phyloP scores from a whole-genome alignment of 192 early-diverging fungal species.

The Rhizophagus prolifer region DNA sequence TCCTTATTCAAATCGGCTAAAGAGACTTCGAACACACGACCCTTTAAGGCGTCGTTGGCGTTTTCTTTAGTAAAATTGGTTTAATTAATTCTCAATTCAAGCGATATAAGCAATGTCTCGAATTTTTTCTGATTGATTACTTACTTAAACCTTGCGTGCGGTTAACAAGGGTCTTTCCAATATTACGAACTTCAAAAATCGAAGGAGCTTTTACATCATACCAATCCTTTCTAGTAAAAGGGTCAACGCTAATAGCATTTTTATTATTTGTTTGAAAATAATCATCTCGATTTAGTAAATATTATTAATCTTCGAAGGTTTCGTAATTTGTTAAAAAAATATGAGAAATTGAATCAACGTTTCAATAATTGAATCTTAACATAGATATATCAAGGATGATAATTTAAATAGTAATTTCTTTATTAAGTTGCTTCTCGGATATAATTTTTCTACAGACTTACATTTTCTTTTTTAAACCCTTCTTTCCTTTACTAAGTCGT shows the following conservation, averaged over 20 bases:
- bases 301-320: too few species aligned
- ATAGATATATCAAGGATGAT: not conserved
- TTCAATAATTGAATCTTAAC: not conserved
- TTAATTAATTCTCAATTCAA: not conserved
- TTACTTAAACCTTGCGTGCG: conserved; percentile 98
- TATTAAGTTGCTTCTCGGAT: not conserved
- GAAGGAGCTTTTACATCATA: conserved; percentile 99
- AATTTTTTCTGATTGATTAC: conserved; percentile 32
- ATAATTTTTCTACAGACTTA: conserved; percentile 53
- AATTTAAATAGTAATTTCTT: too few species aligned
- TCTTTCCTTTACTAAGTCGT: conserved; percentile 98
- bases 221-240: conserved; percentile 99
- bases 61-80: conserved; percentile 40
- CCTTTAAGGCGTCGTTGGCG: conserved; percentile 96
- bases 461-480: conserved; percentile 99
- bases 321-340: too few species aligned
- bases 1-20: conserved; percentile 94
- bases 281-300: too few species aligned
- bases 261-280: too few species aligned
- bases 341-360: too few species aligned
- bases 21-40: conserved; percentile 94
- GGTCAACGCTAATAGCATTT: conserved; percentile 75
- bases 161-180: conserved; percentile 99
- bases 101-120: not conserved
- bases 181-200: conserved; percentile 90